A percentile compares a stretch with the other conserved stretches of the same genome.
These are phyloP conservation scores for Phaffia rhodozyma DNA, from an alignment of 1,284 basidiomycete species.

Conservation along the genomic window DNA sequence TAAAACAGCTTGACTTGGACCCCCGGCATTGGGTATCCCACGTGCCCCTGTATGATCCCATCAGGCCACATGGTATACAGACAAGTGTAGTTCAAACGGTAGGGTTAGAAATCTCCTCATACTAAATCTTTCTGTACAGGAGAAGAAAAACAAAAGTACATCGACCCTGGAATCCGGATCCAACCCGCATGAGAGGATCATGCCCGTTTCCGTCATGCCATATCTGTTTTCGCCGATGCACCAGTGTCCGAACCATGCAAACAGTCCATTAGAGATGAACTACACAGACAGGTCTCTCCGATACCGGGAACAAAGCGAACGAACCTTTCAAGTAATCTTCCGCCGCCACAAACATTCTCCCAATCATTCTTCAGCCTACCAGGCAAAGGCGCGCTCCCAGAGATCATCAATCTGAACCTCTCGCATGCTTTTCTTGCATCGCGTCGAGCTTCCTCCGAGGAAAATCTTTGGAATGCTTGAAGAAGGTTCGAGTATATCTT, in stretches of 20 bases:
- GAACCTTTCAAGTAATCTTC: too few species aligned
- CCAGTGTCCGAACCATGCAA: neutral
- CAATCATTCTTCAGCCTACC: constrained; percentile 29
- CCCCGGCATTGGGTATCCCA: constrained; percentile 28
- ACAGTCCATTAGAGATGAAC: too few species aligned
- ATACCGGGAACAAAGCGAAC: constrained; percentile 25
- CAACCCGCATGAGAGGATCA: constrained; percentile 31
- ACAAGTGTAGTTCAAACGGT: neutral
- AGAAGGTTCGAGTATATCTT: constrained; percentile 22
- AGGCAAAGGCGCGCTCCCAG: constrained; percentile 31
- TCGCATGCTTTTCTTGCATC: constrained; percentile 26
- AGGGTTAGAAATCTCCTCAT: constrained; percentile 14
- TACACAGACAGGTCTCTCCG: neutral
- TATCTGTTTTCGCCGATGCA: constrained; percentile 21
- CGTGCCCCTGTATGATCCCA: constrained; percentile 24
- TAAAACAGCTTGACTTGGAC: constrained; percentile 26
- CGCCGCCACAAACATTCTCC: constrained; percentile 28
- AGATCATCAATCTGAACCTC: constrained; percentile 29
- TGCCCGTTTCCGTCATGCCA: constrained; percentile 34
- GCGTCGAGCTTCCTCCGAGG: constrained; percentile 17
- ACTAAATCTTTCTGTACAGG: neutral
- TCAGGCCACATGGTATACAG: neutral
- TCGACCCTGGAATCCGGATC: constrained; percentile 27
- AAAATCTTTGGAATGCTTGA: constrained; percentile 16
- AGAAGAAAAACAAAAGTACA: constrained; percentile 20